Percentiles rank a stretch among this genome's conserved stretches.
Conservation (phyloP, 805 yeast species). For the Yarrowia bubula region DNA sequence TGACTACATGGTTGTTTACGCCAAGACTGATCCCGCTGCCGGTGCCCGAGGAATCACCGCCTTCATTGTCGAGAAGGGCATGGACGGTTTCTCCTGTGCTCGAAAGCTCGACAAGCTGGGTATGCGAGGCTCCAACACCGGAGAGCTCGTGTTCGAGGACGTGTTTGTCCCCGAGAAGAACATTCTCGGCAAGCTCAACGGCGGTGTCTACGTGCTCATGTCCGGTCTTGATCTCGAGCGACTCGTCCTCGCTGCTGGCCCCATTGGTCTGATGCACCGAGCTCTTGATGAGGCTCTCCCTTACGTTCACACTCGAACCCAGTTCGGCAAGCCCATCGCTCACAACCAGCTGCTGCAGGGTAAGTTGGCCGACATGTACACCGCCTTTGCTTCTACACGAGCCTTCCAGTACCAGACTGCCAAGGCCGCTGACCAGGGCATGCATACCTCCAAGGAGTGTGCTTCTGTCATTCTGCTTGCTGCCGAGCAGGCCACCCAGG, state of each 20-base stretch:
- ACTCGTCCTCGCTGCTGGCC: slow-evolving; percentile 39
- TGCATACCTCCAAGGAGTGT: slow-evolving; percentile 37
- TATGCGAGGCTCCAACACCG: slow-evolving; percentile 40
- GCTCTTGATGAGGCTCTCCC: slow-evolving; percentile 39
- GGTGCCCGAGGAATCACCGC: slow-evolving; percentile 39
- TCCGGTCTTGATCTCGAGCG: slow-evolving; percentile 39
- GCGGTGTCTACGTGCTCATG: slow-evolving; percentile 39
- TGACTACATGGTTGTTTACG: slow-evolving; percentile 38
- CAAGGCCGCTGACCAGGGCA: slow-evolving; percentile 34
- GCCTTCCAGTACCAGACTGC: slow-evolving; percentile 38
- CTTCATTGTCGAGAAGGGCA: slow-evolving; percentile 37
- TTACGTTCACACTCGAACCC: slow-evolving; percentile 38
- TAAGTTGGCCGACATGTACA: slow-evolving; percentile 40
- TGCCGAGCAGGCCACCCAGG: slow-evolving; percentile 40
- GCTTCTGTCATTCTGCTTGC: slow-evolving; percentile 40
- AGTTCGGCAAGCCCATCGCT: slow-evolving; percentile 39
- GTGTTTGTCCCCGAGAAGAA: slow-evolving; percentile 39
- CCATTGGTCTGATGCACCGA: slow-evolving; percentile 38
- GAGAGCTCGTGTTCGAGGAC: slow-evolving; percentile 39
- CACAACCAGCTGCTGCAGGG: slow-evolving; percentile 39
- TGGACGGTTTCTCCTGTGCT: slow-evolving; percentile 37
- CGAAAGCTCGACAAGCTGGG: slow-evolving; percentile 40
- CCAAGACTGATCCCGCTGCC: slow-evolving; percentile 38
- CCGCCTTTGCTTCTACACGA: slow-evolving; percentile 37
- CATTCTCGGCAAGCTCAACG: slow-evolving; percentile 36